Conservation (phyloP, 2,329 filamentous ascomycete species). For the Trichophyton simii region DNA sequence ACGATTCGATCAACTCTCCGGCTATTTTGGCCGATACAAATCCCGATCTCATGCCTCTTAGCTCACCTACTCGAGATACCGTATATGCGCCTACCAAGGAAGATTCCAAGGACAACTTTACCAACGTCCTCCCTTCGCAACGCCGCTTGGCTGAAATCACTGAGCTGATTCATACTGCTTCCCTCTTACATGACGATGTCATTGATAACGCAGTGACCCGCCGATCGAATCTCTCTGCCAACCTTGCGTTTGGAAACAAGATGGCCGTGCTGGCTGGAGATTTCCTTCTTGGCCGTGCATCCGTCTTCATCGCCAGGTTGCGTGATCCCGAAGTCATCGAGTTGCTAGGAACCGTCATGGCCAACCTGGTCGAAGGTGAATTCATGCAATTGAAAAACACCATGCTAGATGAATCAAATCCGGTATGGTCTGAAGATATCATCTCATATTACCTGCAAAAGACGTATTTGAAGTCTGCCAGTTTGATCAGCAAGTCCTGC, state of each 20-base stretch:
- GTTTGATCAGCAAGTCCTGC: slow-evolving; percentile 90
- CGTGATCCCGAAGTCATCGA: slow-evolving; percentile 91
- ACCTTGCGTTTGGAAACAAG: slow-evolving; percentile 94
- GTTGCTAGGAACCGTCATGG: slow-evolving; percentile 87
- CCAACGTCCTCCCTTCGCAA: slow-evolving; percentile 75
- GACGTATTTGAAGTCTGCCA: slow-evolving; percentile 94
- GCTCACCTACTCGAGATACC: slow-evolving; percentile 27
- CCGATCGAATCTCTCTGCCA: slow-evolving; percentile 74
- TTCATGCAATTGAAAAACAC: slow-evolving; percentile 99
- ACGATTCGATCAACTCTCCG: slow-evolving; percentile 48
- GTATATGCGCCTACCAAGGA: neutral
- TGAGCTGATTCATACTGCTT: slow-evolving; percentile 93
- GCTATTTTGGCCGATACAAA: slow-evolving; percentile 68
- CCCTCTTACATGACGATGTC: slow-evolving; percentile 92
- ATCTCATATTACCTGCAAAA: slow-evolving; percentile 93
- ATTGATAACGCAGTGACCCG: slow-evolving; percentile 85
- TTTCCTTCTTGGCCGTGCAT: slow-evolving; percentile 84
- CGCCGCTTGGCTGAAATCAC: slow-evolving; percentile 89
- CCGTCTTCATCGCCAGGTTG: slow-evolving; percentile 79
- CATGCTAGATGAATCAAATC: slow-evolving; percentile 69
- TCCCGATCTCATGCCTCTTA: slow-evolving; percentile 49
- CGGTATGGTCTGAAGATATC: slow-evolving; percentile 75
- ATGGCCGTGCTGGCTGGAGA: slow-evolving; percentile 98
- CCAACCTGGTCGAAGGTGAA: slow-evolving; percentile 93
- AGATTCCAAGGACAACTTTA: slow-evolving; percentile 25